Evolutionary conservation across 2,329 filamentous ascomycete genomes (phyloP), one percentile per base, ranked within the genome.

Genomic region (Pyrenochaeta sp.): DNA sequence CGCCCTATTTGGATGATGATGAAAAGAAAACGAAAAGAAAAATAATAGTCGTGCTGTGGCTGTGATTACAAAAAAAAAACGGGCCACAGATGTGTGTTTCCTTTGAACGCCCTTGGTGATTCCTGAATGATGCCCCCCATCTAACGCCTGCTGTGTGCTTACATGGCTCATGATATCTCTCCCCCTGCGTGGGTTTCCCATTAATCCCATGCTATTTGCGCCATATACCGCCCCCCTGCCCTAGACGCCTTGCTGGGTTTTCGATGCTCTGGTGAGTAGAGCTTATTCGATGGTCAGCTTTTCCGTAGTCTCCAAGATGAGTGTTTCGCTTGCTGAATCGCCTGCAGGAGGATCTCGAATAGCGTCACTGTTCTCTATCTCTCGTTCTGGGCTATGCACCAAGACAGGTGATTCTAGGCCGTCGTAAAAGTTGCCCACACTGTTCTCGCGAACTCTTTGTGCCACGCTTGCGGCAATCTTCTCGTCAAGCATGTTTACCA

Each of bases 401-500:
- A 52, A 11, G n/a, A 37, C 39, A 3, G 61, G 56, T 7, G 59
- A 64, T 27, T 62, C 59, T 27, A 52, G 46, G 18, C 61, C 54
- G 20, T 64, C 61, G 3, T 59, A 64, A 29, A 64, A 61, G 27
- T 60, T 59, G 42, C 64, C 61, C 14, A 74, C 72, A 47, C 71
- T 75, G 43, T 67, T 71, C 49, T 75, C 66, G 23, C 74, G 62
- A 1, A 68, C 63, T 36, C 73, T 68, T 33, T 69, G 60, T 15
- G 76, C 75, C 14, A 79, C 71, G 11, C 71, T 74, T 23, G 71
- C 75, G 20, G 74, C 73, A 37, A 92, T 81, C 71, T 89, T 90
- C 72, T 91, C 87, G 60, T 92, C 89, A 39, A 93, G 80, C 74
- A 92, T 81, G 40, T 81, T 85, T 5, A 91, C 85, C 42, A 93